These are phyloP conservation scores for Boletus sensibilis DNA, from an alignment of 768 basidiomycete species.

Conservation along the genomic window DNA sequence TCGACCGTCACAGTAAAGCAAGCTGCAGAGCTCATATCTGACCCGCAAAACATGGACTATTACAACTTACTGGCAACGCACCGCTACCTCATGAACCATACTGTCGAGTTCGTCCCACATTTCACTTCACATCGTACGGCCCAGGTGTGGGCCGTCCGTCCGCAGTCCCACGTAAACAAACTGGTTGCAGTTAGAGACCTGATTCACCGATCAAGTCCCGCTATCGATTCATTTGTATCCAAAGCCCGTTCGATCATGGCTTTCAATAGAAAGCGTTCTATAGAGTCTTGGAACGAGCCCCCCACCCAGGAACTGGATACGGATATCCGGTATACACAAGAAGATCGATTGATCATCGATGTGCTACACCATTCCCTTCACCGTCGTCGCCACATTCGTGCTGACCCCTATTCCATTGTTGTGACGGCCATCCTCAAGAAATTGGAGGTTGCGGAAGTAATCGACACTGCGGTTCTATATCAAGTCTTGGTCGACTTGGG, in stretches of 20 bases:
- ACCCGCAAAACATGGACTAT: conserved; percentile 20
- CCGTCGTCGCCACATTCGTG: conserved; percentile 46
- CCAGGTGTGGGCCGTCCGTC: conserved; percentile 63
- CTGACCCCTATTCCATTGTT: conserved; percentile 58
- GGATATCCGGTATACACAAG: conserved; percentile 42
- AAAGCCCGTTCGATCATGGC: conserved; percentile 49
- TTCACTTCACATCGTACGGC: conserved; percentile 42
- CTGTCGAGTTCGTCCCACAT: conserved; percentile 53
- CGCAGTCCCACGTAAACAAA: conserved; percentile 51
- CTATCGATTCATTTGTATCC: conserved; percentile 47
- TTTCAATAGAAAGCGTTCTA: conserved; percentile 29
- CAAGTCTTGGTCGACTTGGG: conserved; percentile 68
- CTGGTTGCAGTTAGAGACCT: conserved; percentile 49
- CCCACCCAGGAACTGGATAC: conserved; percentile 29
- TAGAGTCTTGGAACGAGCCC: conserved; percentile 32
- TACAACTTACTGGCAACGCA: conserved; percentile 56
- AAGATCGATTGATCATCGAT: conserved; percentile 56
- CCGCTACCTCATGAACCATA: conserved; percentile 57
- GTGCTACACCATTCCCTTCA: conserved; percentile 59
- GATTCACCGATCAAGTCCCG: conserved; percentile 40
- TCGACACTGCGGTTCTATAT: conserved; percentile 35
- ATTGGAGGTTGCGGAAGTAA: conserved; percentile 40
- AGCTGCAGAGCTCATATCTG: conserved; percentile 46
- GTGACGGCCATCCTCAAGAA: conserved; percentile 58
- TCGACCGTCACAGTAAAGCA: conserved; percentile 50